Evolutionary conservation across 2,329 filamentous ascomycete genomes (phyloP).

Genomic region (Podosphaera leucotricha): DNA sequence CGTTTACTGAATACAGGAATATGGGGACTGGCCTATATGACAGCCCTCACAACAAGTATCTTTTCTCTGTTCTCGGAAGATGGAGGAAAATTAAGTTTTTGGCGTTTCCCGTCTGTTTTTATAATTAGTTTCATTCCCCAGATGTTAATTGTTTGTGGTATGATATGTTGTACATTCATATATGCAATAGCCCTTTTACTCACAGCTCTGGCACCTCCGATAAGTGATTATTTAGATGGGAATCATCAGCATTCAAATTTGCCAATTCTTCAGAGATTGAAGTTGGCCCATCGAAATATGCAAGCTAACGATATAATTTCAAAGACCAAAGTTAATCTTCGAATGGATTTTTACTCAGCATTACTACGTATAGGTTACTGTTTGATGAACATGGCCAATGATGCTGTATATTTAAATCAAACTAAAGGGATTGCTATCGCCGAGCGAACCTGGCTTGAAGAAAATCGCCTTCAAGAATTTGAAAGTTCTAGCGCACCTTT

Average conservation of each 20-base stretch:
- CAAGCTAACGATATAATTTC: conserved; percentile 76
- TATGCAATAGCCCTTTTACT: conserved; percentile 56
- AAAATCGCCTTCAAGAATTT: conserved; percentile 58
- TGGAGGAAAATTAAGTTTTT: conserved; percentile 35
- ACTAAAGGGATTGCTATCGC: conserved; percentile 52
- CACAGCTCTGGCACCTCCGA: conserved; percentile 36
- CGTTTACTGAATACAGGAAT: conserved; percentile 71
- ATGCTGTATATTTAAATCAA: conserved; percentile 89
- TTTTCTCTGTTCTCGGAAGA: conserved; percentile 37
- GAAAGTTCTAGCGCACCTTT: conserved; percentile 23
- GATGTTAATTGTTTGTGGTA: conserved; percentile 63
- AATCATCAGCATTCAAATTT: conserved; percentile 10
- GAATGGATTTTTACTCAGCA: conserved; percentile 91
- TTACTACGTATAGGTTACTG: conserved; percentile 70
- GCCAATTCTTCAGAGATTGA: conserved; percentile 34
- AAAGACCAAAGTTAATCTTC: conserved; percentile 54
- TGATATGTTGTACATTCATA: conserved; percentile 49
- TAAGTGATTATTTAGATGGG: conserved; percentile 8
- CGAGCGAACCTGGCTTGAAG: conserved; percentile 73
- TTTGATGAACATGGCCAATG: conserved; percentile 75
- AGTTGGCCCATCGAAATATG: conserved; percentile 62
- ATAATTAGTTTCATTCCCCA: conserved; percentile 91
- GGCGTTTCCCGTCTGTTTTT: conserved; percentile 81
- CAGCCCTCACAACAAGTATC: conserved; percentile 57
- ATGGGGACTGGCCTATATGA: conserved; percentile 82